Evolutionary conservation across 495 filamentous ascomycete genomes (phyloP).

Genomic region (Xylaria cubensis): DNA sequence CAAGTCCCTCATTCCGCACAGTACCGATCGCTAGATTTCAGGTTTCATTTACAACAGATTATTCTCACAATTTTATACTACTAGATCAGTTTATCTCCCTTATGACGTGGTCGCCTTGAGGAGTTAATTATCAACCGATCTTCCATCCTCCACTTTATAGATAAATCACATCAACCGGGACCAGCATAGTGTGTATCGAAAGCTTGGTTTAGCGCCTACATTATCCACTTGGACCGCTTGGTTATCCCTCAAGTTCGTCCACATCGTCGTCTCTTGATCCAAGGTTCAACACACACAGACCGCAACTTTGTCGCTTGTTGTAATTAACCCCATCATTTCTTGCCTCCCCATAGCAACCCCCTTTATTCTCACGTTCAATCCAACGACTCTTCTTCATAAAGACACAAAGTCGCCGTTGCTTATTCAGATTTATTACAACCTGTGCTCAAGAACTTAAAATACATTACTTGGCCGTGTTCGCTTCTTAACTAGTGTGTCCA

Average conservation of each 20-base stretch:
- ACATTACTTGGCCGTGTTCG: not conserved
- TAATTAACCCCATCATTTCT: conserved; percentile 23
- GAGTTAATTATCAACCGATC: not conserved
- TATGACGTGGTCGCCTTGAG: not conserved
- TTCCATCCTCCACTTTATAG: not conserved
- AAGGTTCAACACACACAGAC: conserved; percentile 20
- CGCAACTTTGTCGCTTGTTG: conserved; percentile 14
- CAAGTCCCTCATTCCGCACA: not conserved
- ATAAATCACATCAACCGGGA: not conserved
- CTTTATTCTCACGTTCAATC: not conserved
- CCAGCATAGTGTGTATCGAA: conserved; percentile 1
- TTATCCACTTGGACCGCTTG: conserved; percentile 16
- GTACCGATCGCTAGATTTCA: conserved; percentile 4
- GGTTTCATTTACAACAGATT: not conserved
- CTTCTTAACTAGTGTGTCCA: not conserved
- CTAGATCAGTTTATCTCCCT: not conserved
- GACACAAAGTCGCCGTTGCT: not conserved
- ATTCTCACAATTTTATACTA: not conserved
- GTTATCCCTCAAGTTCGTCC: conserved; percentile 14
- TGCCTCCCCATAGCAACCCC: conserved; percentile 4
- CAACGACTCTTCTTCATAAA: conserved; percentile 9
- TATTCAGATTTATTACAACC: not conserved
- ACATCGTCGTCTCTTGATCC: conserved; percentile 14
- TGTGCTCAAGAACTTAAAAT: not conserved
- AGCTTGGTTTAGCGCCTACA: conserved; percentile 1